Conservation (phyloP, 1,139 yeast genomes). For the Saccharomycopsis hybrid region DNA sequence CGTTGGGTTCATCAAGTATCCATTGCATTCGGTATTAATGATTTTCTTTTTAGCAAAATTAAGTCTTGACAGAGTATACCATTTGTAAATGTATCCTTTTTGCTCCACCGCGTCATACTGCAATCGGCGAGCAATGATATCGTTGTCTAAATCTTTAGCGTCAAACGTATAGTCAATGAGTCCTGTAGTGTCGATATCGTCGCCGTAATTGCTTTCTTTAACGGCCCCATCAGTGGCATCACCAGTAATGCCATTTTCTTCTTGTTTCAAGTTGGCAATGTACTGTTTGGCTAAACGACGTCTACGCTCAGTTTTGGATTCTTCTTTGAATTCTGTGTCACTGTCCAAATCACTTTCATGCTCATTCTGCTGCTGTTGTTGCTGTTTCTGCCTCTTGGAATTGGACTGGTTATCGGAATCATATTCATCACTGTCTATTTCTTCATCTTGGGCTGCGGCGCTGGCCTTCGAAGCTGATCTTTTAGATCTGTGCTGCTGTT, state of each 20-base stretch:
- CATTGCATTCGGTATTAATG: slow-evolving; percentile 15
- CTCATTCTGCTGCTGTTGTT: slow-evolving; percentile 27
- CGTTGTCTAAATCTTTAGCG: slow-evolving; percentile 89
- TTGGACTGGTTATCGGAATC: slow-evolving; percentile 15
- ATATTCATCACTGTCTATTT: slow-evolving; percentile 20
- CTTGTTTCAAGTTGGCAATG: slow-evolving; percentile 66
- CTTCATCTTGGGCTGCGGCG: slow-evolving; percentile 22
- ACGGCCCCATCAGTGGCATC: slow-evolving; percentile 2
- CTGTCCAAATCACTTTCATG: slow-evolving; percentile 36
- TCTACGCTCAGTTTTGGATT: slow-evolving; percentile 88
- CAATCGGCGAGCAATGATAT: slow-evolving; percentile 71
- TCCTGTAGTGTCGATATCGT: slow-evolving; percentile 21
- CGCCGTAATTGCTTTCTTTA: slow-evolving; percentile 6
- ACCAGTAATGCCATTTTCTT: slow-evolving; percentile 34
- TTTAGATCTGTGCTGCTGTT: no score
- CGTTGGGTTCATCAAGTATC: slow-evolving; percentile 22
- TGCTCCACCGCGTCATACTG: slow-evolving; percentile 86
- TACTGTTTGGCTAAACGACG: slow-evolving; percentile 92
- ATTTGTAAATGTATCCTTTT: slow-evolving; percentile 75
- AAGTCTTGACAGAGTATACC: slow-evolving; percentile 43
- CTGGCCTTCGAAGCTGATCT: neutral
- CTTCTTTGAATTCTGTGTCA: slow-evolving; percentile 65
- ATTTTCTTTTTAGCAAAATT: slow-evolving; percentile 28
- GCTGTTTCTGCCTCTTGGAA: neutral
- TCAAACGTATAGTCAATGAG: slow-evolving; percentile 61